Evolutionary conservation across 306 rosid species (phyloP), one percentile per base, ranked within the genome.

Genomic region (Rubus parviflorus): DNA sequence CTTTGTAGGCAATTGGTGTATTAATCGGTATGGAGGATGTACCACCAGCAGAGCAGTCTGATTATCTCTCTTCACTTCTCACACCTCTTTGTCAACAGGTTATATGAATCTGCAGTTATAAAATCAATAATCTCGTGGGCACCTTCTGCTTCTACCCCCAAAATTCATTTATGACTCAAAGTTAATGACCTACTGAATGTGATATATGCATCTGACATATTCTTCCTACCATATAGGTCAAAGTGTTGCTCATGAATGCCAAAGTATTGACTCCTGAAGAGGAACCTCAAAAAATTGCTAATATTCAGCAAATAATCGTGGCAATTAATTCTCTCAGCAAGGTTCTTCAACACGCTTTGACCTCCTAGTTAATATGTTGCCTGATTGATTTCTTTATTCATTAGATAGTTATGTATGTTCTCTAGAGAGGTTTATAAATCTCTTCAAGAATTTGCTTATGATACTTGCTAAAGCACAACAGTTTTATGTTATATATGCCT

Each of bases 1-100:
- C 80, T 74, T 81, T 23, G 77, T 88, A 92, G 99, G 99, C 99
- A 79, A 95, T 95, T 85, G 99, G 99, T 60, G 74, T 95, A 71
- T 85, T 95, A 82, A 87, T 95, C 76, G 99, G 99, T 65, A 90
- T 91, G 92, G 99, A 95, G 85, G 97, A 92, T 81, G 93, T 95
- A 73, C 89, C 87, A 0, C 87, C 81, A 45, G 96, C 83, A 77
- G 90, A 95, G 70, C 99, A 95, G 79, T 85, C 93, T 80, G 98
- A 88, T 76, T 95, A 95, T 81, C 93, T 95, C 38, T 92, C 99
- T 80, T 86, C 97, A 38, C 88, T 95, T 88, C 96, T 95, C 79
- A 87, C 86, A 76, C 98, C 97, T 75, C 97, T 92, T 68, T 91
- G 98, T 80, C 92, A 84, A 67, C 99, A 95, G 97, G 99, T 92